Evolutionary conservation across 2,329 filamentous ascomycete genomes (phyloP), one percentile per base, ranked within the genome.

Genomic region (Chaetomiaceae sp.): DNA sequence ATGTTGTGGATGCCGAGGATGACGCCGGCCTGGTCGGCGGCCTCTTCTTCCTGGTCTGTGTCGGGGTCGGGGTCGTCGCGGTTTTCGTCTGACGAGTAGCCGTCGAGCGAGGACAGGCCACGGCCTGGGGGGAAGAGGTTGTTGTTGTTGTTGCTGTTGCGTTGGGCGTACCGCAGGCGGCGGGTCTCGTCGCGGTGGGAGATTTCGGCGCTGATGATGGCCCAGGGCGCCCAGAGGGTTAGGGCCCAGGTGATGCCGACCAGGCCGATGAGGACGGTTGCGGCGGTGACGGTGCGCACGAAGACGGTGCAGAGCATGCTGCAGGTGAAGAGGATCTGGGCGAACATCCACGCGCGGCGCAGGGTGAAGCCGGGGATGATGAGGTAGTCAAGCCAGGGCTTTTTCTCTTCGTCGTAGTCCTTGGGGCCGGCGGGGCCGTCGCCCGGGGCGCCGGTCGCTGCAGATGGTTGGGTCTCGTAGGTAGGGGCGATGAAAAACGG

Each of bases 1-100:
- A 97, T 92, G 67, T 97, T 97, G 73, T 97, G 92, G 48, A 97
- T 90, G 8, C 92, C 92, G 2, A 97, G 78, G 39, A 97, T 89
- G 35, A 96, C 87, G 37, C 92, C 90, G 4, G 90, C 89, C 65
- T 93, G 86, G 62, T 91, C 87, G 2, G 81, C 74, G 34, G 81
- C 76, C 21, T 81, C 76, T 41, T 78, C 68, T 7, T 68, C 68
- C 9, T 60, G 60, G 21, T 64, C 57, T 23, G 68, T 55, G 10
- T 62, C 59, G 25, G 67, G 58, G 4, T 63, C 56, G 23, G 67
- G 53, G 5, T 63, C 41, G 13, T 63, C 42, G 14, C 63, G 57
- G 40, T 62, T 55, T 25, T 61, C 58, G 23, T 66, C 63, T 1
- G 62, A 62, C 6, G 57, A 60, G 39, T 64, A 61, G 10, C 55